Base-by-base conservation (phyloP, 2,329 filamentous ascomycete genomes). In the Epichloe scottii region DNA sequence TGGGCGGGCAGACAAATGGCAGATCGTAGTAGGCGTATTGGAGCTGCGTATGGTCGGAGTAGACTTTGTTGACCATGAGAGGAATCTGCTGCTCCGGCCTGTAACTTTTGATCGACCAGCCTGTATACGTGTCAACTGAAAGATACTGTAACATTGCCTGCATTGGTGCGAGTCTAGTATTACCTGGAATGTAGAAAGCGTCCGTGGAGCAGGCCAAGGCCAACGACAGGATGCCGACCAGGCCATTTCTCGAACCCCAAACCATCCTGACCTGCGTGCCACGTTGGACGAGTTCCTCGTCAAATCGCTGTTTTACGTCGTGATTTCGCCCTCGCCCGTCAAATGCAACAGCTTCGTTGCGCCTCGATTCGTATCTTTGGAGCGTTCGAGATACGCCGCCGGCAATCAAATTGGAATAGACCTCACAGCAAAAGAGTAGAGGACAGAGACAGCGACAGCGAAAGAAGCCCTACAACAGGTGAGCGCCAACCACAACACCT, bases 1-100 rank as follows among this genome's bases (percentile, higher is more conserved):
- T 86, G 1, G 87, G 85, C 11, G 86, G 85, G 62, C 88, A 94
- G 50, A 91, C 85, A 65, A 94, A 95, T 7, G 89, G 88, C 1
- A 94, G 81, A 59, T 93, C 86, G 65, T 85, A 87, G 71, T 91
- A 95, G 58, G 88, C 88, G 78, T 89, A 94, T 66, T 94, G 88
- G n/a, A 95, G 73, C 65, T 93, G 85, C 7, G 87, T 93, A 60
- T 87, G 83, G 68, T 94, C 89, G 51, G 88, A 94, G 68, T 90
- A 94, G 60, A 90, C 83, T 67, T 95, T 95, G 72, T 95, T 95
- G 57, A 93, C 86, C 51, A 91, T 81, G n/a, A 95, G 74, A 1
- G 89, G 88, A 39, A 95, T 85, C 11, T 81, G 74, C 59, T 94
- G 85, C 64, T 81, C 78, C 56, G 89, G 79, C 57, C 76, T 76